Base-by-base conservation (phyloP, 2,329 filamentous ascomycete species). In the Sporothrix euskadiensis region DNA sequence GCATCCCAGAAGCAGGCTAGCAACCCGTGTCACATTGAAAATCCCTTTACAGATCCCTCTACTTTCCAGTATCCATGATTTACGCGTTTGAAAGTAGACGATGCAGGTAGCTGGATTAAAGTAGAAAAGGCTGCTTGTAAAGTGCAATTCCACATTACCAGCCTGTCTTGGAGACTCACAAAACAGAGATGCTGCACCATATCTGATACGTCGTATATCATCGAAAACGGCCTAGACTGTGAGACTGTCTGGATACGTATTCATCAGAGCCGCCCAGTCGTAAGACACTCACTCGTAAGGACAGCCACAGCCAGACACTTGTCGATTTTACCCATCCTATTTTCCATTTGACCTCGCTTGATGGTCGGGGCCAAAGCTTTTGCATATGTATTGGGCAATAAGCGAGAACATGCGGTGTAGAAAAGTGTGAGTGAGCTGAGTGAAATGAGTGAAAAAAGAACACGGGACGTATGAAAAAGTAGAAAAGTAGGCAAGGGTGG, bases 341-440 rank as follows among this genome's bases (percentile, higher is more conserved):
- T 35, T 59, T 16, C 14, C 16, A 7, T n/a, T 16, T 39, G 14
- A n/a, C 35, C 35, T 63, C 59, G 59, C n/a, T 26, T 63, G 4
- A 8, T 39, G 59, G 19, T 65, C n/a, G 19, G 44, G 59, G 59
- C 59, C 59, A 65, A 65, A 9, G 10, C 59, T n/a, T 19, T 59
- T 59, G 56, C 56, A 59, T 59, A 59, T 63, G 35, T 63, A 44
- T 44, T 65, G 35, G 39, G 39, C 19, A 9, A 44, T 65, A 65
- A 65, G 59, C 59, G 59, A 65, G 59, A 65, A 65, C 26, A 35
- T 65, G 59, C 59, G 59, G 59, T 65, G 59, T 22, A 41, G 59
- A 63, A 41, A 63, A 26, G 26, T 26, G 26, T 26, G 26, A 26
- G 26, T 26, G 26, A 26, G 26, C 26, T 26, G 26, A 26, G 26